Base-by-base conservation (phyloP, 1,284 basidiomycete species). In the Porogramme epimiltina region DNA sequence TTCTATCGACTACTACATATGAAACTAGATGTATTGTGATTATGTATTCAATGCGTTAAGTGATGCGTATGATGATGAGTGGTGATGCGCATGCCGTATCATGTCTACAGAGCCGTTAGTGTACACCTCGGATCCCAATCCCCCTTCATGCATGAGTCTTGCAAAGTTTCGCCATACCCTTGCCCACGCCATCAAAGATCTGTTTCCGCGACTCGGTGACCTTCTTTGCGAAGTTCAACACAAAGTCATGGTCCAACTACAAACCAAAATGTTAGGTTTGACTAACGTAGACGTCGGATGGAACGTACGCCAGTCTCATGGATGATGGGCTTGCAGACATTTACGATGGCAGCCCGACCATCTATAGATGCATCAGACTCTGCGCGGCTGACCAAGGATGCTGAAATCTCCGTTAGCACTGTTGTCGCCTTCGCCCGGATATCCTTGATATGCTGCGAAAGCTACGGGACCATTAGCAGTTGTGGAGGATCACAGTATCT, bases 151-250 rank as follows among this genome's bases (percentile, higher is more conserved):
- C 67, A 52, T 85, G 78, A 18, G 71, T 72, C 34, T 77, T 72
- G 61, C 74, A 76, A 37, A 88, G 64, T 44, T 81, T 81, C 25
- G 66, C 63, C 49, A 88, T 74, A 23, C 89, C 88, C 64, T 86
- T 89, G 20, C 80, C 83, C 40, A 85, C 71, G 28, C 87, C 88
- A 51, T 88, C 87, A n/a, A 82, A 66, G 6, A 85, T 77, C 66
- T 82, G 87, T 66, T 81, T 87, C 36, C 84, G 81, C 2, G 88
- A 72, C 37, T 91, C 89, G 1, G 76, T 78, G 31, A 86, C 67
- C 60, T 75, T 85, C 73, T 87, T 89, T 13, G 80, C 81, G 25
- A 86, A 66, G 33, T 75, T 74, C 44, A 81, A 66, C 33, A 85
- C 73, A 57, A 85, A 86, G 52, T 91, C 89, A 38, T 80, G 76